phyloP scores from a whole-genome alignment of 1,139 yeast genomes.

The Groenewaldozyma sp. region DNA sequence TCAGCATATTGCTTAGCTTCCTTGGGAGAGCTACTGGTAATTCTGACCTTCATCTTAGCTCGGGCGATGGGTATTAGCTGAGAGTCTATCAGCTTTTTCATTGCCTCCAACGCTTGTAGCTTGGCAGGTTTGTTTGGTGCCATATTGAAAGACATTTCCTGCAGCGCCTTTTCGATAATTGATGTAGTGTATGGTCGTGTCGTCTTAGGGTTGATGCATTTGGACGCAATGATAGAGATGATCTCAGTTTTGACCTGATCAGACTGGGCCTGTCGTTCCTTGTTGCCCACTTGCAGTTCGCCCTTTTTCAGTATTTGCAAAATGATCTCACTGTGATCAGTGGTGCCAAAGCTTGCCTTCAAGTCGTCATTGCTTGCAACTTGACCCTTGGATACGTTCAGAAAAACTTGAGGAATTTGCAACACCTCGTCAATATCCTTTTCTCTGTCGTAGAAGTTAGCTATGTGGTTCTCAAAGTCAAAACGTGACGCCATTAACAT shows the following conservation, averaged over 20 bases:
- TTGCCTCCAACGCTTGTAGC: constrained; percentile 86
- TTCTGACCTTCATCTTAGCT: constrained; percentile 81
- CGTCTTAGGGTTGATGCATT: constrained; percentile 83
- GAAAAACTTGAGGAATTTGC: constrained; percentile 90
- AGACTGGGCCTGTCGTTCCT: constrained; percentile 73
- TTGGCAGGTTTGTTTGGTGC: constrained; percentile 75
- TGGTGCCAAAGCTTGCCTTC: constrained; percentile 61
- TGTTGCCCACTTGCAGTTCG: constrained; percentile 88
- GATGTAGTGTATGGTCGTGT: constrained; percentile 90
- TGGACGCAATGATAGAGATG: constrained; percentile 73
- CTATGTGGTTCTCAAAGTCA: too few species aligned
- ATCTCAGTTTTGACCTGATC: constrained; percentile 77
- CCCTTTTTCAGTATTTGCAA: constrained; percentile 79
- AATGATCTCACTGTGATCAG: constrained; percentile 65
- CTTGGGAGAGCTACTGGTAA: constrained; percentile 35
- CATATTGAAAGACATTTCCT: constrained; percentile 72
- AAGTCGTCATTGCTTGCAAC: constrained; percentile 87
- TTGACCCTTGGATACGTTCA: constrained; percentile 89
- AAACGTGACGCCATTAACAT: too few species aligned
- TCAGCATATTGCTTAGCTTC: constrained; percentile 45
- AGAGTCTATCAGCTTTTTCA: constrained; percentile 60
- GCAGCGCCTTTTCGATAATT: constrained; percentile 81
- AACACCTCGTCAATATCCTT: constrained; percentile 92
- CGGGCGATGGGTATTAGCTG: constrained; percentile 90
- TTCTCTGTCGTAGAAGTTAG: constrained; percentile 42